Conservation (phyloP, 164 flowering plant genomes). For the Stephania japonica region DNA sequence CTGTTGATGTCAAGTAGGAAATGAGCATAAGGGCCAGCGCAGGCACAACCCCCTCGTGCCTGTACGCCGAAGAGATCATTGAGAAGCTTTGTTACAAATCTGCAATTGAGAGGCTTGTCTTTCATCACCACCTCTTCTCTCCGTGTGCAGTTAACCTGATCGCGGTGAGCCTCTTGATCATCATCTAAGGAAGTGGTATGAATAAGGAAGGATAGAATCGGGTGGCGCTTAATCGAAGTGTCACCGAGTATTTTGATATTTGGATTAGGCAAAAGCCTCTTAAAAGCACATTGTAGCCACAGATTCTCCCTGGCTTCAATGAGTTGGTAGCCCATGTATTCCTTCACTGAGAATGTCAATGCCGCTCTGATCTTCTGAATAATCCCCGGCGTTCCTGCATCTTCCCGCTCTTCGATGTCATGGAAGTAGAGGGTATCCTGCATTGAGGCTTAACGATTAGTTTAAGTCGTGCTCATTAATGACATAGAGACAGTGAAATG, state of each 20-base stretch:
- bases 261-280: conserved; percentile 48
- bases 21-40: conserved; percentile 90
- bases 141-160: conserved; percentile 26
- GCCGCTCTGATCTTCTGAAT: conserved; percentile 66
- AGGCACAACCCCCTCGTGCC: conserved; percentile 84
- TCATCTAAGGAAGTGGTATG: conserved; percentile 26
- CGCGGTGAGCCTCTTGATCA: not conserved
- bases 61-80: conserved; percentile 90
- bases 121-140: conserved; percentile 34
- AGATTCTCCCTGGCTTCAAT: conserved; percentile 40
- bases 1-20: conserved; percentile 41
- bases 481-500: not conserved
- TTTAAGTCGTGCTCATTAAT: not conserved
- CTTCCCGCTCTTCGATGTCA: conserved; percentile 75
- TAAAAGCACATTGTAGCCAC: conserved; percentile 40
- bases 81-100: conserved; percentile 66
- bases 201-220: conserved; percentile 69
- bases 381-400: conserved; percentile 74
- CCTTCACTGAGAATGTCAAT: conserved; percentile 76
- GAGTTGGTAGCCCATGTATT: conserved; percentile 54
- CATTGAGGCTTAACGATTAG: not conserved
- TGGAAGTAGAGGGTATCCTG: conserved; percentile 66
- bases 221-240: conserved; percentile 40
- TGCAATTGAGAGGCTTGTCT: conserved; percentile 68
- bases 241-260: conserved; percentile 59